phyloP scores from a whole-genome alignment of 305 asterid species.

The Fraxinus greggii region DNA sequence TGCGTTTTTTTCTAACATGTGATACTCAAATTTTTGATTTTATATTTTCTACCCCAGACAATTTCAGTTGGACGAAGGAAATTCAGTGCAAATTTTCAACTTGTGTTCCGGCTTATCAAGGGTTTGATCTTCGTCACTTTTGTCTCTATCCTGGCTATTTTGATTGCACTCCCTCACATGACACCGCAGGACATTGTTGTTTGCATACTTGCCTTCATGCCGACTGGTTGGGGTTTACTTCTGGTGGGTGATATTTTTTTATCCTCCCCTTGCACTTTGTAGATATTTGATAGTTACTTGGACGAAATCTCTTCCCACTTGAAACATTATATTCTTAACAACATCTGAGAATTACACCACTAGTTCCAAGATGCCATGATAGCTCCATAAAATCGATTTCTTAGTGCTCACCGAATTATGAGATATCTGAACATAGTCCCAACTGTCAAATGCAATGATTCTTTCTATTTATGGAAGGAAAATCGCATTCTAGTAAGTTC shows the following conservation, averaged over 20 bases:
- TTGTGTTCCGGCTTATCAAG: slow-evolving; percentile 79
- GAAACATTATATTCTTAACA: neutral
- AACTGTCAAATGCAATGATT: neutral
- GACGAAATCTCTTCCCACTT: neutral
- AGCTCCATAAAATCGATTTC: neutral
- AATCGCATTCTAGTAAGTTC: neutral
- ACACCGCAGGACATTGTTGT: slow-evolving; percentile 64
- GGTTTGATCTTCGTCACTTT: slow-evolving; percentile 75
- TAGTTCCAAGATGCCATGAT: too few relatives aligned
- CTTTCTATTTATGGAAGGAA: neutral
- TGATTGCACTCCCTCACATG: slow-evolving; percentile 69
- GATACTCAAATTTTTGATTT: slow-evolving; percentile 4
- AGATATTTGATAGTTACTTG: neutral
- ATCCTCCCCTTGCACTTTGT: neutral
- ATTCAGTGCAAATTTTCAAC: slow-evolving; percentile 79
- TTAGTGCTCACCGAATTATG: neutral
- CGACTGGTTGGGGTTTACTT: slow-evolving; percentile 92
- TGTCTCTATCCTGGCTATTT: slow-evolving; percentile 55
- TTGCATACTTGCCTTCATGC: slow-evolving; percentile 86
- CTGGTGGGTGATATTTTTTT: slow-evolving; percentile 51
- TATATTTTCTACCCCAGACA: slow-evolving; percentile 47
- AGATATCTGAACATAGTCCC: neutral
- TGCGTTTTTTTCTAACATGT: neutral
- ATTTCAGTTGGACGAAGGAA: slow-evolving; percentile 82
- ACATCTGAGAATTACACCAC: neutral